Percentiles rank a stretch among this genome's conserved stretches.
Evolutionary conservation across 2,329 filamentous ascomycete genomes (phyloP).

Genomic region (Graphiopsis chlorocephala): DNA sequence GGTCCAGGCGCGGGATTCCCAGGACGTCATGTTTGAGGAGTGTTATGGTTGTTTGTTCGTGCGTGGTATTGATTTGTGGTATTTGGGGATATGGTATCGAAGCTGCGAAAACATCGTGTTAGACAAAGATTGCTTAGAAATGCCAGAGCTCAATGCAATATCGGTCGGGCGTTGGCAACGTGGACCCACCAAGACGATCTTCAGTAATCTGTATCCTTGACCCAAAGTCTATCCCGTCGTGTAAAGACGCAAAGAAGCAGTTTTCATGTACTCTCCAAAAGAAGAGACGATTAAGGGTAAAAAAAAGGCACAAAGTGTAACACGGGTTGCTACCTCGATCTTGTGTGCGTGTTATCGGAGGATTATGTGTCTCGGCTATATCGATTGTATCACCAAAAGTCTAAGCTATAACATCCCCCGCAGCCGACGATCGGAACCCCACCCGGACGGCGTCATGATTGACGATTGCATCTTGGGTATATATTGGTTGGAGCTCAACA

Average conservation of each 20-base stretch:
- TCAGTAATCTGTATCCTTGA: background rate
- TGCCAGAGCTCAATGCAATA: background rate
- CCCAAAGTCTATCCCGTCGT: background rate
- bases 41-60: background rate
- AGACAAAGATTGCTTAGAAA: background rate
- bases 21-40: slow-evolving; percentile 5
- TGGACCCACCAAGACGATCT: slow-evolving; percentile 1
- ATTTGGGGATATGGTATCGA: background rate
- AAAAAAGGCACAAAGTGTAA: background rate
- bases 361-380: slow-evolving; percentile 14
- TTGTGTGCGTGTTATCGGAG: background rate
- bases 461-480: slow-evolving; percentile 8
- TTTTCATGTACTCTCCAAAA: background rate
- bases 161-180: background rate
- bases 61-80: background rate
- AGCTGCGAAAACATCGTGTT: background rate
- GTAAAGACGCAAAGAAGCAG: background rate
- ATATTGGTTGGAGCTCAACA: background rate
- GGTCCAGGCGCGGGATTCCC: slow-evolving; percentile 31
- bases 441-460: slow-evolving; percentile 11
- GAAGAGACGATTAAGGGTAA: background rate
- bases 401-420: slow-evolving; percentile 7
- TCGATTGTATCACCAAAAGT: background rate
- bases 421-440: slow-evolving; percentile 12
- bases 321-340: background rate